Evolutionary conservation across 371 early-diverging fungal species (phyloP).

Genomic region (Saksenaea oblongispora): DNA sequence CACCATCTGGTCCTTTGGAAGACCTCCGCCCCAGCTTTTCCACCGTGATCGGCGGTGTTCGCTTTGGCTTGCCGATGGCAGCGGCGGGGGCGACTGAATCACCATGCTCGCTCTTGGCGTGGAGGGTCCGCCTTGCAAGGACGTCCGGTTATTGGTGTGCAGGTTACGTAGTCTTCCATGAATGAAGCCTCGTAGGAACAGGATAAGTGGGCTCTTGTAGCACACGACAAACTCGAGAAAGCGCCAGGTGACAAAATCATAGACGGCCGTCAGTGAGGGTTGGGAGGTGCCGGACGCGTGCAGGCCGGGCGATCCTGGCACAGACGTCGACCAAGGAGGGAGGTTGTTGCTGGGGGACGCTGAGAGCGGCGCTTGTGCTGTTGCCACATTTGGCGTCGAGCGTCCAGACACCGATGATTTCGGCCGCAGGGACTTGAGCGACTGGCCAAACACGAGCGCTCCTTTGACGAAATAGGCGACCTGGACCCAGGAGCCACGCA

Average conservation of each 20-base stretch:
- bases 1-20: not conserved
- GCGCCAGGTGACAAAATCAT: constrained; percentile 59
- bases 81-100: not conserved
- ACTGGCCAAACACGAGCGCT: constrained; percentile 43
- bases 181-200: constrained; percentile 53
- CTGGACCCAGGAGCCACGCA: constrained; percentile 48
- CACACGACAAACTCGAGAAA: constrained; percentile 56
- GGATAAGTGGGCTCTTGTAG: constrained; percentile 51
- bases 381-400: constrained; percentile 13
- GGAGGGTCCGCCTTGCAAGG: not conserved
- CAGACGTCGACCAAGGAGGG: not conserved
- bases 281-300: constrained; percentile 1
- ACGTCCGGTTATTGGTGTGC: constrained; percentile 1
- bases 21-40: constrained; percentile 28
- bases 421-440: constrained; percentile 16
- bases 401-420: constrained; percentile 11
- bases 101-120: not conserved
- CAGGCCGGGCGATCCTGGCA: constrained; percentile 17
- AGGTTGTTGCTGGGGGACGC: not conserved
- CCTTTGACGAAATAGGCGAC: constrained; percentile 39
- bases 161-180: constrained; percentile 42
- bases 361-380: not conserved
- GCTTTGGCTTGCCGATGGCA: not conserved
- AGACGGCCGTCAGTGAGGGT: constrained; percentile 27
- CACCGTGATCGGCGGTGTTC: constrained; percentile 11